These are phyloP conservation scores for Cephaloascus albidus DNA, from an alignment of 805 yeast genomes.

Conservation along the genomic window DNA sequence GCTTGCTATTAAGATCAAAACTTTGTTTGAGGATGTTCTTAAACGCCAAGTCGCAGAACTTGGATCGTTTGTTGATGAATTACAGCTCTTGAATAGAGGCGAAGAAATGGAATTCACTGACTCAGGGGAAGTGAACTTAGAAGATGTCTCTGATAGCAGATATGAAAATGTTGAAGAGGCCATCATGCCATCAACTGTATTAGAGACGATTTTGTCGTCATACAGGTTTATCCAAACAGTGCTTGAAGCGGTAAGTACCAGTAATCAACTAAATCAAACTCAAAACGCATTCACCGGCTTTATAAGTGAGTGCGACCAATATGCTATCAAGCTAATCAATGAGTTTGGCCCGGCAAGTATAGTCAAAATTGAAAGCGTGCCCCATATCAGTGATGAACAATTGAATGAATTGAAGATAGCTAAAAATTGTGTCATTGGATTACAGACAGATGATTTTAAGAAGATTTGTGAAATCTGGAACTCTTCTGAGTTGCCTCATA, in stretches of 20 bases:
- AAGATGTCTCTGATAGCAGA: neutral
- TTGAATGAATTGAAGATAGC: constrained; percentile 20
- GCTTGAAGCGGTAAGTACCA: constrained; percentile 14
- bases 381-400: constrained; percentile 16
- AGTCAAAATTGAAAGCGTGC: constrained; percentile 13
- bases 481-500: constrained; percentile 11
- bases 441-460: constrained; percentile 15
- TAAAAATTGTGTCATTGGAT: constrained; percentile 16
- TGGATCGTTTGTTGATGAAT: constrained; percentile 16
- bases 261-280: constrained; percentile 6
- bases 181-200: neutral
- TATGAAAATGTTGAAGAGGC: neutral
- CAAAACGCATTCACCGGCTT: neutral
- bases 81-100: constrained; percentile 5
- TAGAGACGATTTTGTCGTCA: constrained; percentile 8
- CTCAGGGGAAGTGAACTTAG: neutral
- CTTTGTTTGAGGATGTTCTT: constrained; percentile 16
- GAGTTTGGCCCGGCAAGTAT: constrained; percentile 9
- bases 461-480: constrained; percentile 24
- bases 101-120: neutral
- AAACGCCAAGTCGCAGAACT: constrained; percentile 15
- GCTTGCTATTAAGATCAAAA: constrained; percentile 9
- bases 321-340: constrained; percentile 10
- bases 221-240: constrained; percentile 19
- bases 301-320: neutral